Base-by-base conservation (phyloP, 257 asterid genomes). In the Ehretia macrophylla region DNA sequence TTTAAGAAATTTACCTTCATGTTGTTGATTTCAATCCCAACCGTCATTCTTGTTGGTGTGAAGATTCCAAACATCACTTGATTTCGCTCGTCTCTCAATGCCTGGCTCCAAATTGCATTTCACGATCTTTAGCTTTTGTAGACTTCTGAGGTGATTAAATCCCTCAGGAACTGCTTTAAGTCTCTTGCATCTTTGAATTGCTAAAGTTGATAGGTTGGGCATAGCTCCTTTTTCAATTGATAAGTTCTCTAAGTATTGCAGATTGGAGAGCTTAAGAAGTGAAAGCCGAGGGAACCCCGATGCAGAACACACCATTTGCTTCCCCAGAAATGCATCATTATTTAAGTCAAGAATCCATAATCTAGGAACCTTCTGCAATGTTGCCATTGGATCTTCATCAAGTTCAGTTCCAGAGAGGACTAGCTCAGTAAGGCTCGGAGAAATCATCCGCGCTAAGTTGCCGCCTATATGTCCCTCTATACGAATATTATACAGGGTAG, bases 131-230 rank as follows among this genome's bases (percentile, higher is more conserved):
- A 68, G 14, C 17, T 37, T 40, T 5, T 2, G 17, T 2, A 68
- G 39, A 16, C 5, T 11, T 14, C 6, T 16, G 17, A 35, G 23
- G 10, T 3, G 10, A 14, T 4, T 8, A 32, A 73, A 54, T 8
- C 37, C 58, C 8, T 22, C 5, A 1, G 75, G 77, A 10, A 69
- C 48, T 56, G 1, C 11, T 55, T 22, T 16, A 50, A 68, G 38
- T 4, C 21, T 12, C 11, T 19, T 11, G 35, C 73, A 74, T 0
- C 59, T 20, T 4, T 62, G 46, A 14, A 74, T 55, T 32, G 12
- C 17, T 35, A 72, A 55, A 63, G 21, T 44, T 5, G 42, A 66
- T 17, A 79, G 77, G 39, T 14, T 8, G 0, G 75, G 77, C 81
- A 79, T 46, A 32, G 72, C 71, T 21, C 4, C 37, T 1, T 4